Evolutionary conservation across 2,329 filamentous ascomycete species (phyloP), one percentile per base, ranked within the genome.

Genomic region (Aspergillus unguis): DNA sequence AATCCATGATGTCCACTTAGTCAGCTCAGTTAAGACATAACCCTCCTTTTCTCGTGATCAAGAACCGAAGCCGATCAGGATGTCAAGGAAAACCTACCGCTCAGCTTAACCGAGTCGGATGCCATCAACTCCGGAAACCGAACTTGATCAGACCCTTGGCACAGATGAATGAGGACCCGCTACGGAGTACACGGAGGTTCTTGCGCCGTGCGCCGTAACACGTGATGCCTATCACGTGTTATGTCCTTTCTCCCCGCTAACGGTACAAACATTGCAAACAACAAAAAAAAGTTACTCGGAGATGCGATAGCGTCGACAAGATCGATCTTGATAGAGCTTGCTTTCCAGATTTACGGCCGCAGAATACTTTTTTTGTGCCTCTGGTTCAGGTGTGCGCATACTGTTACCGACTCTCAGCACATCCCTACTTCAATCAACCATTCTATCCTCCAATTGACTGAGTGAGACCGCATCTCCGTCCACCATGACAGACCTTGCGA

Each of bases 401-500:
- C 26, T 3, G n/a, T 41, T n/a, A 9, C 2, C 17, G 10, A 7
- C 32, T 11, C 4, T 10, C 11, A 33, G 6, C 11, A 25, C 9
- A 38, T 23, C 0, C 2, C 6, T 11, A 23, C 17, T 6, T 6
- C n/a, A 8, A 25, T 38, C 5, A 10, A 27, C 37, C 37, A 23
- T 26, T 26, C 25, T 32, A 17, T 28, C 8, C 28, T 40, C 32
- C 38, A 29, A 43, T 42, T 48, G 27, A 38, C 35, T 27, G 28
- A 46, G 11, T n/a, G 17, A 33, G 33, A 33, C 32, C 35, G 3
- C 5, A 28, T n/a, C 17, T 38, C 11, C 26, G 17, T 7, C 44
- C 55, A 41, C 31, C 29, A 71, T 70, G 67, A 48, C 69, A 29
- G 71, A 76, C 56, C 61, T 75, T 32, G 72, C 77, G 59, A 79